phyloP scores from a whole-genome alignment of 2,329 filamentous ascomycete genomes.

The Sarocladium oryzae region DNA sequence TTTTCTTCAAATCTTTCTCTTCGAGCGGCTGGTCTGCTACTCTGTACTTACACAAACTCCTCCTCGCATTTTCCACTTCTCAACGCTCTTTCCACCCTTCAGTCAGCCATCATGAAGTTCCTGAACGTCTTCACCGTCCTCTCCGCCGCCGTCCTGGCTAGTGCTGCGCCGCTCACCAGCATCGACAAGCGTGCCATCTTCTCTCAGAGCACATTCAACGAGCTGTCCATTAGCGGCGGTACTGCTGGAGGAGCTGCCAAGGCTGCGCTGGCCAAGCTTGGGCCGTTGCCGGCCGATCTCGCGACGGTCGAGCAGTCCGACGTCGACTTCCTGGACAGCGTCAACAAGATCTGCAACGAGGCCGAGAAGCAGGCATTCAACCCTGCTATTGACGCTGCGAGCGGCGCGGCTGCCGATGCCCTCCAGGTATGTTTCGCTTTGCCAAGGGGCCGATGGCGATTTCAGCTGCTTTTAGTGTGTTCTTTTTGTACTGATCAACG shows the following conservation, averaged over 20 bases:
- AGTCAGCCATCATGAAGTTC: constrained; percentile 2
- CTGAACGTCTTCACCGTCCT: background rate
- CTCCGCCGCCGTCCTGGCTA: background rate
- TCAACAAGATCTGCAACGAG: constrained; percentile 46
- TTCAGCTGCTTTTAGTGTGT: too few species aligned
- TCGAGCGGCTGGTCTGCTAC: constrained; percentile 3
- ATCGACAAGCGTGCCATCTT: constrained; percentile 18
- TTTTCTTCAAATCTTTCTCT: background rate
- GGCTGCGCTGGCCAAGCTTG: constrained; percentile 34
- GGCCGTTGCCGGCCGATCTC: constrained; percentile 30
- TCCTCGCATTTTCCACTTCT: background rate
- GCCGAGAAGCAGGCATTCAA: constrained; percentile 50
- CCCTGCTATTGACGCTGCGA: constrained; percentile 41
- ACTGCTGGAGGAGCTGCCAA: constrained; percentile 37
- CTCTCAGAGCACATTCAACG: constrained; percentile 31
- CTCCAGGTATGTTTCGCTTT: constrained; percentile 38
- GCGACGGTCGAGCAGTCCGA: constrained; percentile 39
- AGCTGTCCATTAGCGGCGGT: constrained; percentile 41
- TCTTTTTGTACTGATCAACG: background rate
- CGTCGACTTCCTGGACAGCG: constrained; percentile 40
- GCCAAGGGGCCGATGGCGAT: too few species aligned
- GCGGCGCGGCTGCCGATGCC: constrained; percentile 38
- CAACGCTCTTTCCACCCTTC: background rate
- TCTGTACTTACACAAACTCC: background rate
- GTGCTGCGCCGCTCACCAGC: background rate